phyloP scores from a whole-genome alignment of 2,329 filamentous ascomycete genomes.

The Chaetomium sp. region DNA sequence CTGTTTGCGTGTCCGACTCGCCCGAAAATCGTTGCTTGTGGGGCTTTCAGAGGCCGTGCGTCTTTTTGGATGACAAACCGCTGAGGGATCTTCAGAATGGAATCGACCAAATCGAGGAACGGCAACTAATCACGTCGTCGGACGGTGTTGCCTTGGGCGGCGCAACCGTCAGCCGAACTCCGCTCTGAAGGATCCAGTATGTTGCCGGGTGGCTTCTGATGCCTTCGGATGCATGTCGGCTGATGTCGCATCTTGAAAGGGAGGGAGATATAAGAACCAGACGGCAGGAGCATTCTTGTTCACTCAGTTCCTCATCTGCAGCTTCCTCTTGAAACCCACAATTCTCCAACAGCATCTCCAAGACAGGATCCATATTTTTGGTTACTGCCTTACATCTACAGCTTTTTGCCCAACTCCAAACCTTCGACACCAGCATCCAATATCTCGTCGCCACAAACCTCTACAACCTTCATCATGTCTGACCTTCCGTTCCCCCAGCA shows the following conservation, averaged over 20 bases:
- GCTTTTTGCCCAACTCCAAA: background rate
- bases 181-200: background rate
- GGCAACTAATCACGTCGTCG: background rate
- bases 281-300: too few relatives aligned
- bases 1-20: too few relatives aligned
- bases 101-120: too few relatives aligned
- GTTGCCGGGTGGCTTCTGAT: background rate
- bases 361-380: background rate
- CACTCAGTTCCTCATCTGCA: background rate
- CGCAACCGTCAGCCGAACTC: constrained; percentile 1
- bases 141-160: background rate
- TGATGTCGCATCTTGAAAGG: background rate
- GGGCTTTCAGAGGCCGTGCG: too few relatives aligned
- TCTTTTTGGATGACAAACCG: background rate
- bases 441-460: background rate
- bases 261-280: too few relatives aligned
- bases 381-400: too few relatives aligned
- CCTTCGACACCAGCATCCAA: background rate
- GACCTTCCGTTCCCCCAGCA: constrained; percentile 5
- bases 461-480: background rate
- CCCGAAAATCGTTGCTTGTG: too few relatives aligned
- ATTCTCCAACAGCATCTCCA: background rate
- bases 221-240: background rate
- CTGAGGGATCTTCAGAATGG: background rate
- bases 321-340: background rate